Conservation (phyloP, 2,329 filamentous ascomycete species). For the Aspergillus calidoustus region DNA sequence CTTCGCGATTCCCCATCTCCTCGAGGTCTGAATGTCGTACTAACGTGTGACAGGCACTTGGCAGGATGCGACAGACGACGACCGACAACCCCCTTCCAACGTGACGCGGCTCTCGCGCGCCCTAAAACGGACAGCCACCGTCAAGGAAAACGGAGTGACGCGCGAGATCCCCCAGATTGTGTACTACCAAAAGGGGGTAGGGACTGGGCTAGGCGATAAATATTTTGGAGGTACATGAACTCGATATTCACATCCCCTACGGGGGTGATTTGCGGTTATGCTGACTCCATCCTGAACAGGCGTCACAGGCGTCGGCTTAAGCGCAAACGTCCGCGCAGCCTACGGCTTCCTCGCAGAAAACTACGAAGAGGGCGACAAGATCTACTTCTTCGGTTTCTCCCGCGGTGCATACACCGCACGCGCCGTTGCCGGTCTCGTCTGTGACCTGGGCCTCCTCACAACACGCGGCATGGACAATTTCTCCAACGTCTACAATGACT, state of each 20-base stretch:
- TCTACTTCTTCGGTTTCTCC: conserved; percentile 56
- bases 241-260: background rate
- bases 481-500: conserved; percentile 29
- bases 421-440: conserved; percentile 51
- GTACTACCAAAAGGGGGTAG: conserved; percentile 49
- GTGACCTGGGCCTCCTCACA: conserved; percentile 52
- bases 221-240: conserved; percentile 25
- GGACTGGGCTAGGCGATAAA: conserved; percentile 31
- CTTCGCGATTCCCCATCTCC: background rate
- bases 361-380: conserved; percentile 56
- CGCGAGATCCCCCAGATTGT: conserved; percentile 42
- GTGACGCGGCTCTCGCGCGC: conserved; percentile 45
- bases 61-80: conserved; percentile 35
- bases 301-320: conserved; percentile 26
- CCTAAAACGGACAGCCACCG: conserved; percentile 35
- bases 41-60: conserved; percentile 30
- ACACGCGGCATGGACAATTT: conserved; percentile 32
- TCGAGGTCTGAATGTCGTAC: background rate
- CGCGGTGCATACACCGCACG: conserved; percentile 54
- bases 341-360: conserved; percentile 59
- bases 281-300: conserved; percentile 4
- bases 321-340: conserved; percentile 31
- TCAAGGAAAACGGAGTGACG: conserved; percentile 29
- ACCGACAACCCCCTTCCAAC: conserved; percentile 41
- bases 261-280: background rate